phyloP scores from a whole-genome alignment of 108 stramenopile genomes.

The Pseudonitzschia multiseries region DNA sequence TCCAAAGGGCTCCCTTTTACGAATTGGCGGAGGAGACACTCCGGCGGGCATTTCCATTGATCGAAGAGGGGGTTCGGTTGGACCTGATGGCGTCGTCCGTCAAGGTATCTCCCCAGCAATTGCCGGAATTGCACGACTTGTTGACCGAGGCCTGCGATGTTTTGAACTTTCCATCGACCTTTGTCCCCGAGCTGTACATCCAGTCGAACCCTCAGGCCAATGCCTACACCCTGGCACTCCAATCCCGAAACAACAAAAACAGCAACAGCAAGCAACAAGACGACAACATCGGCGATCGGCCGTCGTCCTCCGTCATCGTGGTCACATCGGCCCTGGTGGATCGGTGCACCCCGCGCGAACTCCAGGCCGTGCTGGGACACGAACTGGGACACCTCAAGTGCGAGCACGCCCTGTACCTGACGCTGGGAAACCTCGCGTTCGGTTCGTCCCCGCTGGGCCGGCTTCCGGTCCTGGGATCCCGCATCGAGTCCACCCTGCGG shows the following conservation, averaged over 20 bases:
- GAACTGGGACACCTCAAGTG: slow-evolving; percentile 82
- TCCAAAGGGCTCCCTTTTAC: slow-evolving; percentile 32
- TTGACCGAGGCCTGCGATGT: slow-evolving; percentile 39
- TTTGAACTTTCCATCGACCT: slow-evolving; percentile 29
- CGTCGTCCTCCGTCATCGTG: slow-evolving; percentile 47
- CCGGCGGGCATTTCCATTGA: slow-evolving; percentile 32
- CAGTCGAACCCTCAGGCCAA: slow-evolving; percentile 58
- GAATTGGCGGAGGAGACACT: slow-evolving; percentile 34
- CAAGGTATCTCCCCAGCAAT: slow-evolving; percentile 47
- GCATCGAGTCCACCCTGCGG: slow-evolving; percentile 38
- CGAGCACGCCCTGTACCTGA: slow-evolving; percentile 75
- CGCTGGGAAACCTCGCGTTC: slow-evolving; percentile 54
- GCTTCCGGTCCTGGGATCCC: slow-evolving; percentile 38
- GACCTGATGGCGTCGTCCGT: slow-evolving; percentile 50
- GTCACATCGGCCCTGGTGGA: slow-evolving; percentile 62
- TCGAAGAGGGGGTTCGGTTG: slow-evolving; percentile 53
- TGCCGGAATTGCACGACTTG: slow-evolving; percentile 42
- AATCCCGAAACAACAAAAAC: slow-evolving; percentile 22
- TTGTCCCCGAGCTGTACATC: slow-evolving; percentile 52
- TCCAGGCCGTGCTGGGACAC: slow-evolving; percentile 72
- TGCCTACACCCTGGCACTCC: slow-evolving; percentile 60
- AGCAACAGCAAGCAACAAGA: neutral
- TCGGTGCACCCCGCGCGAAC: slow-evolving; percentile 50
- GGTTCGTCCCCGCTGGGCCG: slow-evolving; percentile 41
- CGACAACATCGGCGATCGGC: neutral